These are phyloP conservation scores for Tuber brumale DNA, from an alignment of 495 filamentous ascomycete genomes.

Conservation along the genomic window DNA sequence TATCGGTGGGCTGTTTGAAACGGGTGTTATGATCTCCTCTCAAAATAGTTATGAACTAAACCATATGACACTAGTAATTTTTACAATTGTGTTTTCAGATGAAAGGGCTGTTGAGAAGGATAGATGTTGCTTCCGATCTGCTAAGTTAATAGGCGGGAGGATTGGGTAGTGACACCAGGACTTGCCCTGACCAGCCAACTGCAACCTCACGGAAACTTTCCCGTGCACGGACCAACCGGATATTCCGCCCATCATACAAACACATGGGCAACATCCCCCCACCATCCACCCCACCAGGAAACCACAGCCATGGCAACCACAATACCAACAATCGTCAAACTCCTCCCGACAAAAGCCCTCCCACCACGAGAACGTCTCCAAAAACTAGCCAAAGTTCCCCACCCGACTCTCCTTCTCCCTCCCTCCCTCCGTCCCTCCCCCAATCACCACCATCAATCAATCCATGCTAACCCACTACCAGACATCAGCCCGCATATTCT, in stretches of 20 bases:
- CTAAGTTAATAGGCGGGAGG: neutral
- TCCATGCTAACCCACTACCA: slow-evolving; percentile 43
- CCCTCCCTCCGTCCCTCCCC: slow-evolving; percentile 16
- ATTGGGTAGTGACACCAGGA: neutral
- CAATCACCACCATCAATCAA: slow-evolving; percentile 25
- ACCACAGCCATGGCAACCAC: slow-evolving; percentile 11
- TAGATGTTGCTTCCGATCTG: neutral
- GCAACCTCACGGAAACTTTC: slow-evolving; percentile 2
- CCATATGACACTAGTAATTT: neutral
- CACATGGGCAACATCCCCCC: slow-evolving; percentile 7
- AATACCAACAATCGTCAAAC: neutral
- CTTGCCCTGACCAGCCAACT: neutral
- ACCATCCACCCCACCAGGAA: slow-evolving; percentile 11
- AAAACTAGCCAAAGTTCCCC: slow-evolving; percentile 29
- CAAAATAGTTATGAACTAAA: neutral
- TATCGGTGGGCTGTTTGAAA: neutral
- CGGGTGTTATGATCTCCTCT: neutral
- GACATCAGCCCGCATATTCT: slow-evolving; percentile 88
- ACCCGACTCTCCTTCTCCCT: slow-evolving; percentile 8
- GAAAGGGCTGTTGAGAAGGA: neutral
- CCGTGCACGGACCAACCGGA: slow-evolving; percentile 9
- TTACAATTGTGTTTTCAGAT: neutral
- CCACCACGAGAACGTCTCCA: slow-evolving; percentile 32
- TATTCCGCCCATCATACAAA: slow-evolving; percentile 2
- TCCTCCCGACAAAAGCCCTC: slow-evolving; percentile 4